Evolutionary conservation across 345 rosid genomes (phyloP).

Genomic region (Populus deltoides): DNA sequence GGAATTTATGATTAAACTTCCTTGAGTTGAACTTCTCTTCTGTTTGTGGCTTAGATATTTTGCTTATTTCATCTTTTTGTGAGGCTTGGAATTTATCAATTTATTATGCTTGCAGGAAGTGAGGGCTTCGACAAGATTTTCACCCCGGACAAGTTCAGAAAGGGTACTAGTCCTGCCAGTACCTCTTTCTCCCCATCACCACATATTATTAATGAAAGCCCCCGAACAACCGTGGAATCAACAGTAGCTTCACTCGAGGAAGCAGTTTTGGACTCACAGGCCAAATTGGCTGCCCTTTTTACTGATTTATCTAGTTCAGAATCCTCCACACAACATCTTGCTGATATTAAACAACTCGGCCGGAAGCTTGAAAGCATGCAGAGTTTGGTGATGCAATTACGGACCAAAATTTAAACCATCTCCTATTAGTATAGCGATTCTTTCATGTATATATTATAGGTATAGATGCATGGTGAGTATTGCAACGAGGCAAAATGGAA

Average conservation of each 20-base stretch:
- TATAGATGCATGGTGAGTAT: slow-evolving; percentile 21
- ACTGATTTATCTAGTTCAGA: slow-evolving; percentile 40
- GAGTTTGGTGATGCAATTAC: slow-evolving; percentile 53
- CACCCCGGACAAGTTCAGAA: slow-evolving; percentile 48
- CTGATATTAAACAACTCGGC: slow-evolving; percentile 46
- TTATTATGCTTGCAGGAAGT: slow-evolving; percentile 54
- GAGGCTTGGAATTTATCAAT: not conserved
- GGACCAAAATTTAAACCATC: slow-evolving; percentile 48
- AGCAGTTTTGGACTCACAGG: slow-evolving; percentile 55
- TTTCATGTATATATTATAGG: slow-evolving; percentile 37
- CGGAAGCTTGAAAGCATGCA: slow-evolving; percentile 69
- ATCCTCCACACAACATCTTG: slow-evolving; percentile 33
- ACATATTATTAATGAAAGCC: slow-evolving; percentile 25
- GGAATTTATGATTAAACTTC: not conserved
- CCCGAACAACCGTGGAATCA: slow-evolving; percentile 34
- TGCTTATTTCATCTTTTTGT: not conserved
- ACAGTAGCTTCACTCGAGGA: slow-evolving; percentile 75
- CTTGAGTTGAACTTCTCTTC: not conserved
- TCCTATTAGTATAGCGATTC: slow-evolving; percentile 23
- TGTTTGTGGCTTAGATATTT: not conserved
- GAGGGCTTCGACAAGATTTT: slow-evolving; percentile 78
- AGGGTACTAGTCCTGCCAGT: slow-evolving; percentile 41
- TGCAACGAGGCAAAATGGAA: slow-evolving; percentile 11
- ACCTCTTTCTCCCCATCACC: slow-evolving; percentile 32
- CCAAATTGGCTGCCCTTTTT: slow-evolving; percentile 55